Base-by-base conservation (phyloP, 768 basidiomycete genomes). In the Termitomyces sp. region DNA sequence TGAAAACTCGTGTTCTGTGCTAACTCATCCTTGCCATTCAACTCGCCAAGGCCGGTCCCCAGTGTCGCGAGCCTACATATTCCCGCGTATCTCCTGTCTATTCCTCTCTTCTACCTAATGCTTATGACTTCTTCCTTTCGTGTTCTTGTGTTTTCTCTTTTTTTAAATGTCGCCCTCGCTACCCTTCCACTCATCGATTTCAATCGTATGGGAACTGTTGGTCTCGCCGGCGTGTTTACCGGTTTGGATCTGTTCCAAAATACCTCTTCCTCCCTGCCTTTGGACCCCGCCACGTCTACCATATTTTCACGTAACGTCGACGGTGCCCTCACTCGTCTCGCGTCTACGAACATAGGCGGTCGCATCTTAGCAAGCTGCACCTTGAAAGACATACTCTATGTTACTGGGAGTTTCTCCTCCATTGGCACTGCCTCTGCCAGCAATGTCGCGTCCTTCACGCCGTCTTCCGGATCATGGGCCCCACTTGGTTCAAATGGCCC, bases 121-220 rank as follows among this genome's bases (percentile, higher is more conserved):
- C 68, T 61, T 62, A 68, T 67, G 61, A 68, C 66, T 50, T 48
- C 57, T 54, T 59, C 62, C 44, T 57, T 63, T 53, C 61, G 56
- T 50, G 45, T 68, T 56, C 60, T 72, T 61, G 10, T 54, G 18
- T 30, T 60, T 53, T 53, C 46, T 46, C 42, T 63, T 45, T 58
- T 61, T 47, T 48, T 59, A 58, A 63, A 71, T 73, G 70, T 57
- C 53, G 72, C 65, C 50, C 63, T 64, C 56, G 75, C 74, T 24
- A 62, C 73, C 57, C 58, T 75, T 53, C 76, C 76, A 53, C 69
- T 71, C 58, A 74, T 80, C 64, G 77, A 78, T 63, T 77, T 78
- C 63, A 68, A 79, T 66, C 86, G 88, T 54, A 95, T 99, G 92
- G 96, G 96, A 62, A 86, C 80, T 55, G 94, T 98, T 51, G 94